Evolutionary conservation across 2,329 filamentous ascomycete genomes (phyloP), one percentile per base, ranked within the genome.

Genomic region (Alternaria conjuncta): DNA sequence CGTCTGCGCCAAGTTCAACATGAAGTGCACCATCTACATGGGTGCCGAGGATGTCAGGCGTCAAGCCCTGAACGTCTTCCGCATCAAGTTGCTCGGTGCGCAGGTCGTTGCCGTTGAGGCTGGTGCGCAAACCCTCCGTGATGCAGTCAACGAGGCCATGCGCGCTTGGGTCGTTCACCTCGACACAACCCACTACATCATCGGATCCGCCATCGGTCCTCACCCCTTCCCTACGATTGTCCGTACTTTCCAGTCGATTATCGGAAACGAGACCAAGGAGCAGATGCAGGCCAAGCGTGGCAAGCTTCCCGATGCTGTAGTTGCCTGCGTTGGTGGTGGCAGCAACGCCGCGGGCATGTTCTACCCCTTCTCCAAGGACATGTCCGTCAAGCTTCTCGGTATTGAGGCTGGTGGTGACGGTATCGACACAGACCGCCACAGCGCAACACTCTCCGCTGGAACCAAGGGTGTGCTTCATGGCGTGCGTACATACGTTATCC

Each of bases 11-110:
- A 97, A 97, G 83, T 98, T 99, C 75, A 94, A 93, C 77, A 95
- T 99, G 94, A 91, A 95, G 80, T 99, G 96, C 79, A 97, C 94
- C 28, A 92, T 99, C 59, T 99, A 94, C 83, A 99, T 99, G 96
- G 96, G 96, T 74, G 94, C 94, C 50, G 96, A 99, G 83, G 96
- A 99, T 76, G 96, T 98, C 56, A 91, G 96, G 62, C 90, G 96
- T 72, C 96, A 99, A 81, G 95, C 96, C 2, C 86, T 99, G 62
- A 99, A 99, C 81, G 96, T 99, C 43, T 99, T 99, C 88, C 92
- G 96, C 47, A 99, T 99, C 88, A 96, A 96, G 81, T 87, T 99
- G 11, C 90, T 99, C 6, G 96, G 96, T 63, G 96, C 96, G 54
- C 91, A 92, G 72, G 96, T 99, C 45, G 88, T 99, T 44, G 91